Evolutionary conservation across 139 green algal genomes (phyloP), one percentile per base, ranked within the genome.

Genomic region (Zygnema cylindricum): DNA sequence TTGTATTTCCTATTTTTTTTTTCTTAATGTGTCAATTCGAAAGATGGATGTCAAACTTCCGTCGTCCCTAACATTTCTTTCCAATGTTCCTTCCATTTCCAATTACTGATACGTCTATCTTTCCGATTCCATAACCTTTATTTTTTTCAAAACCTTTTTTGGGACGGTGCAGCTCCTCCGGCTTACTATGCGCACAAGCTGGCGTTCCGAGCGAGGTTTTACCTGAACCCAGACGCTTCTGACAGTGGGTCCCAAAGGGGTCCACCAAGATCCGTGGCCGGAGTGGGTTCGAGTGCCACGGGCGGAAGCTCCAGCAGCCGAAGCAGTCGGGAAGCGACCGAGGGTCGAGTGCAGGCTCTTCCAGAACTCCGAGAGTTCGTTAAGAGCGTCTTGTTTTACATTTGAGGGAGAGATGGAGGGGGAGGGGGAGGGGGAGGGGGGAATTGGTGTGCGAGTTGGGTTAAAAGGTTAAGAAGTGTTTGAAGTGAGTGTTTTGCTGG

Each of bases 121-220:
- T n/a, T n/a, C n/a, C n/a, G n/a, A n/a, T n/a, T n/a, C n/a, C n/a
- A n/a, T n/a, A n/a, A n/a, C n/a, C n/a, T n/a, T n/a, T n/a, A n/a
- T n/a, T n/a, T n/a, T n/a, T n/a, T n/a, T n/a, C n/a, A n/a, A n/a
- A n/a, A n/a, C n/a, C n/a, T n/a, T n/a, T n/a, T n/a, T n/a, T n/a
- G n/a, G n/a, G n/a, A n/a, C n/a, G 16, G 49, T 63, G 49, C 49
- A 63, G 49, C 87, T 7, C 86, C 86, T 0, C 83, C 88, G 40
- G 88, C 84, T 33, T 92, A 92, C 55, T 92, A 92, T 55, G 88
- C 88, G 36, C 84, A 91, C 38, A 42, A 90, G 40, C 54, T 63
- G 30, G 88, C 88, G 30, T 92, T 92, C 71, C 42, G 88, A 39
- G 88, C 82, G 2, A 43, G 84, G 39, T 79, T 85, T 33, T 91